Evolutionary conservation across 2,329 filamentous ascomycete species (phyloP).

Genomic region (Alternaria incomplexa): DNA sequence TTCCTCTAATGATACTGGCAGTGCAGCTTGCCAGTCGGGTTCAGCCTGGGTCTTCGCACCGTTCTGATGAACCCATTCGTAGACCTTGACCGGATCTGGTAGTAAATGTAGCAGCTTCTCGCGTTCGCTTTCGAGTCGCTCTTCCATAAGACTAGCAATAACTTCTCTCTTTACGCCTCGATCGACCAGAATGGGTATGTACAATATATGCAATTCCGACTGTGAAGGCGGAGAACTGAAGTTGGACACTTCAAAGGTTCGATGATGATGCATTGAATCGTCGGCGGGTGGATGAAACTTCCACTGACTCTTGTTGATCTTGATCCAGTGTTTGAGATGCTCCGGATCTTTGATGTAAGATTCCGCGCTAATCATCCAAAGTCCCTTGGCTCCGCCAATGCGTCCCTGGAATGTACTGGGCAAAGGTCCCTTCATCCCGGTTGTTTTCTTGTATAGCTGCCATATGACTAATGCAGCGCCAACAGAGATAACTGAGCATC

Average conservation of each 20-base stretch:
- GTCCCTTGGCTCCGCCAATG: slow-evolving; percentile 75
- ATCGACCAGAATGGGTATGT: slow-evolving; percentile 71
- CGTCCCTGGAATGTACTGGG: slow-evolving; percentile 72
- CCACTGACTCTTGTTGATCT: slow-evolving; percentile 67
- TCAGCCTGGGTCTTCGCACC: slow-evolving; percentile 36
- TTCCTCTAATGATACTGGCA: slow-evolving; percentile 31
- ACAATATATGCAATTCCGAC: slow-evolving; percentile 69
- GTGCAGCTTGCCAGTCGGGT: slow-evolving; percentile 29
- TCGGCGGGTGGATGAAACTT: slow-evolving; percentile 66
- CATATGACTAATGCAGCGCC: slow-evolving; percentile 63
- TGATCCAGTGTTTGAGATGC: slow-evolving; percentile 65
- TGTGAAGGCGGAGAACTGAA: slow-evolving; percentile 56
- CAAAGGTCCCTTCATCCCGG: slow-evolving; percentile 68
- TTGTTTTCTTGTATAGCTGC: slow-evolving; percentile 55
- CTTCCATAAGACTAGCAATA: slow-evolving; percentile 58
- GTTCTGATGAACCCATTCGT: slow-evolving; percentile 49
- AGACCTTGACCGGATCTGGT: slow-evolving; percentile 61
- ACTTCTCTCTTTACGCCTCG: slow-evolving; percentile 56
- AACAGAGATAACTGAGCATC: slow-evolving; percentile 70
- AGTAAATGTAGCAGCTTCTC: slow-evolving; percentile 60
- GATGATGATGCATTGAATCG: slow-evolving; percentile 56
- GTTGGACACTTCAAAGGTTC: slow-evolving; percentile 70
- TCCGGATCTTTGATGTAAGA: slow-evolving; percentile 51
- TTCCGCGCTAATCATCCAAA: slow-evolving; percentile 70
- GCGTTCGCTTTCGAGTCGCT: slow-evolving; percentile 61